Percentiles rank a stretch among this genome's conserved stretches.
Conservation (phyloP, 139 green algal genomes). For the Tetraselmis chui region DNA sequence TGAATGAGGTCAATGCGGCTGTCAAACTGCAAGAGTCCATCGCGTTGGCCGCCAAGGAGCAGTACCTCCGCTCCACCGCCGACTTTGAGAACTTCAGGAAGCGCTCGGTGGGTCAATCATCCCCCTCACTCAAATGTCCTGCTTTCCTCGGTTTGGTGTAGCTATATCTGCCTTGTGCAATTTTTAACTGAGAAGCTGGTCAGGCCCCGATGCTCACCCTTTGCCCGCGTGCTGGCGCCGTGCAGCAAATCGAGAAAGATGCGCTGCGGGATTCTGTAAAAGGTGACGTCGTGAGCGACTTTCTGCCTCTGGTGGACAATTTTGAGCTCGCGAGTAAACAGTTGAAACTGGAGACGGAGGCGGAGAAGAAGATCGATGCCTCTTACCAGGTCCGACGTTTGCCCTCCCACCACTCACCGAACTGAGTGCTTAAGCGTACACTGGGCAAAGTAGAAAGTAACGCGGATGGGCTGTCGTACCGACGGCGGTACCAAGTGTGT, state of each 20-base stretch:
- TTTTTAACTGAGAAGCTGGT: neutral
- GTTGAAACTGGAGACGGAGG: slow-evolving; percentile 85
- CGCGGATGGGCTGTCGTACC: no score
- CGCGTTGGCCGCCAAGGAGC: slow-evolving; percentile 49
- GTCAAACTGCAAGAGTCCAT: slow-evolving; percentile 23
- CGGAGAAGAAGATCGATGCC: slow-evolving; percentile 84
- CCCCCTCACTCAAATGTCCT: neutral
- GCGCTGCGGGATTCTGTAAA: slow-evolving; percentile 44
- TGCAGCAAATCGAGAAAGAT: slow-evolving; percentile 70
- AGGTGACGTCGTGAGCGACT: slow-evolving; percentile 60
- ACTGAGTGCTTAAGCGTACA: no score
- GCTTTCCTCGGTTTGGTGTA: neutral
- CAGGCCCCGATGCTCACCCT: neutral
- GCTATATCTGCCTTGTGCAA: neutral
- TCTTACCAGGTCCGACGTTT: slow-evolving; percentile 68
- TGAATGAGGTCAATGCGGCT: neutral
- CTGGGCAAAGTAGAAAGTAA: no score
- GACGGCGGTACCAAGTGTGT: no score
- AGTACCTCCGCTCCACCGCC: slow-evolving; percentile 83
- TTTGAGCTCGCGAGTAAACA: slow-evolving; percentile 84
- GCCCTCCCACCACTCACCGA: no score
- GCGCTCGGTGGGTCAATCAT: slow-evolving; percentile 38
- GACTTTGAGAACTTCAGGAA: slow-evolving; percentile 99
- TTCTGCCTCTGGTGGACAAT: slow-evolving; percentile 92
- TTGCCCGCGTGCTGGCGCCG: neutral